These are phyloP conservation scores for Pichia cephalocereana DNA, from an alignment of 805 yeast genomes.

Conservation along the genomic window DNA sequence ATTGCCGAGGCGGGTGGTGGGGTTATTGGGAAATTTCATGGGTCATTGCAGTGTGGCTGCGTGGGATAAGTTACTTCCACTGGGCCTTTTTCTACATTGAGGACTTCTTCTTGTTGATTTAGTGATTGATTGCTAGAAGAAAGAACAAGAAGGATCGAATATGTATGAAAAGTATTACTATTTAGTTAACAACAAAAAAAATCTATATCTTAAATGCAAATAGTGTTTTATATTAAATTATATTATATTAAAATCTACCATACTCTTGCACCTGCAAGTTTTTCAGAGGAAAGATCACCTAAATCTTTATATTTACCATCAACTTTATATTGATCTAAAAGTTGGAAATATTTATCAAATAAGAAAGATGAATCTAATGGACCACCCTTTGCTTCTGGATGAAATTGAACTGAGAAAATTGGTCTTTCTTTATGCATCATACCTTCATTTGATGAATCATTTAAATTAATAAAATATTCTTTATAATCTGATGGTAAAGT, in stretches of 20 bases:
- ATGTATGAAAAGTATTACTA: not conserved
- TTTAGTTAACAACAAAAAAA: not conserved
- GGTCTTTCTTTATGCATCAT: conserved; percentile 86
- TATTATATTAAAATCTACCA: conserved; percentile 2
- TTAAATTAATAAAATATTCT: conserved; percentile 86
- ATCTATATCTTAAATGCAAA: not conserved
- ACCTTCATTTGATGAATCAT: conserved; percentile 96
- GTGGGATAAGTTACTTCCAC: no score
- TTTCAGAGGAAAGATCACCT: conserved; percentile 10
- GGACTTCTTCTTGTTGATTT: no score
- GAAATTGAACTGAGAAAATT: conserved; percentile 94
- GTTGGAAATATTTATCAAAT: conserved; percentile 80
- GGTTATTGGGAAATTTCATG: no score
- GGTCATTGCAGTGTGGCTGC: no score
- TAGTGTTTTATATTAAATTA: not conserved
- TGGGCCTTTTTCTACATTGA: no score
- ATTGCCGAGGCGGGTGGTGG: no score
- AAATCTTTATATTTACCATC: conserved; percentile 17
- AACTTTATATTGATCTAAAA: conserved; percentile 51
- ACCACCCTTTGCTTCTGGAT: conserved; percentile 99
- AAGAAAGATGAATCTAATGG: conserved; percentile 88
- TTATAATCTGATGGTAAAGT: conserved; percentile 71
- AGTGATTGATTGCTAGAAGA: no score
- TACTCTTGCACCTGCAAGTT: conserved; percentile 9
- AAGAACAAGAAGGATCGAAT: no score